Base-by-base conservation (phyloP, 495 filamentous ascomycete species). In the Aspergillus coremiiformis region DNA sequence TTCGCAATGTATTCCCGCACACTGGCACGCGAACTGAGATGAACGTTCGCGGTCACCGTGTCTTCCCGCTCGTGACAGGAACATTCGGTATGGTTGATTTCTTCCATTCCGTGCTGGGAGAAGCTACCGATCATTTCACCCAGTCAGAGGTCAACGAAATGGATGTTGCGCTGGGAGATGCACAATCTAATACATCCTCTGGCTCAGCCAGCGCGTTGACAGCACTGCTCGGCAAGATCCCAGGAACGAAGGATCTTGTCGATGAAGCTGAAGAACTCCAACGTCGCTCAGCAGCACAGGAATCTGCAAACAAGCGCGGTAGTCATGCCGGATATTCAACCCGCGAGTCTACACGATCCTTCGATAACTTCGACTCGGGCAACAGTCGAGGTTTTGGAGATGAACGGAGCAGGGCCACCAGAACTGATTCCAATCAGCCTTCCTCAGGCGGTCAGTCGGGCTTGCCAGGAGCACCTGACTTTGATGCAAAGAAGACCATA, bases 61-160 rank as follows among this genome's bases (percentile, higher is more conserved):
- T 90, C 35, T 96, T 82, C 57, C 93, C 93, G 14, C 73, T 97
- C 5, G 86, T 95, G 10, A 97, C 93, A 10, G 90, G 90, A 29
- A 87, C 76, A 10, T 94, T 98, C 68, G 93, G 93, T 15, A 90
- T 84, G 56, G 92, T 96, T 20, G 93, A 97, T 59, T 98, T 98
- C 67, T 77, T 96, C 62, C 93, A 98, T 66, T 95, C 89, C 0
- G 90, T 98, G n/a, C 75, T 96, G 7, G 93, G 93, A 30, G 93
- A 98, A 65, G 92, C 90, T 20, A 94, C 83, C 17, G 93, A 98
- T 62, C 90, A 96, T 61, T 90, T 98, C 68, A 91, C 91, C 4
- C 93, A 97, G 64, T 87, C 87, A 14, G 93, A 98, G 68, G 82
- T 98, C 44, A 88, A 95, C 41, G 84, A 97, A 63, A 81, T 96